These are phyloP conservation scores for Penicillium sp. DNA, from an alignment of 2,329 filamentous ascomycete species.

Conservation along the genomic window DNA sequence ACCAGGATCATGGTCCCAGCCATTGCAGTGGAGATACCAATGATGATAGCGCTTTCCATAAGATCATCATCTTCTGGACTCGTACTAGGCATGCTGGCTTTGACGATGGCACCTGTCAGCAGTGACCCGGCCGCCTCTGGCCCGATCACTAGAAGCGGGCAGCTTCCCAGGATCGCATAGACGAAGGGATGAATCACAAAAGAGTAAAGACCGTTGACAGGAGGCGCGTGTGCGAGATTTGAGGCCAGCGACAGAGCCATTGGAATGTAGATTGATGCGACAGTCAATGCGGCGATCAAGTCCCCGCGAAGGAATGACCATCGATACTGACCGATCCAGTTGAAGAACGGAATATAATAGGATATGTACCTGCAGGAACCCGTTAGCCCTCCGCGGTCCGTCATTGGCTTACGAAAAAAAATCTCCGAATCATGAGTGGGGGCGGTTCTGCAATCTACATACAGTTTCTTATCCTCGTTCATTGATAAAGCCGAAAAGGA, in stretches of 20 bases:
- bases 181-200: constrained; percentile 91
- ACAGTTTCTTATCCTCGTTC: constrained; percentile 74
- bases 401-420: constrained; percentile 1
- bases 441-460: constrained; percentile 34
- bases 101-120: constrained; percentile 83
- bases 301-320: constrained; percentile 83
- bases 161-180: constrained; percentile 88
- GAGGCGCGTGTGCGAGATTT: constrained; percentile 88
- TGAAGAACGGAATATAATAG: constrained; percentile 90
- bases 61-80: constrained; percentile 66
- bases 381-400: constrained; percentile 10
- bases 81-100: constrained; percentile 71
- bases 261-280: constrained; percentile 97
- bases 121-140: constrained; percentile 93
- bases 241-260: constrained; percentile 93
- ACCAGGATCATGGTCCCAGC: constrained; percentile 86
- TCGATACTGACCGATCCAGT: constrained; percentile 87
- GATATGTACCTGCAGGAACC: constrained; percentile 69
- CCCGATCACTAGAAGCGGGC: constrained; percentile 89
- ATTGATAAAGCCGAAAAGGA: constrained; percentile 74
- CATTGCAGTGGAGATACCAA: constrained; percentile 84
- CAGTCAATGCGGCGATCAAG: constrained; percentile 83
- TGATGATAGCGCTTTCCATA: constrained; percentile 75
- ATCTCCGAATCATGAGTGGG: background rate
- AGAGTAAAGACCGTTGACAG: constrained; percentile 90